Evolutionary conservation across 352 stramenopile genomes (phyloP).

Genomic region (Peronospora farinosa): DNA sequence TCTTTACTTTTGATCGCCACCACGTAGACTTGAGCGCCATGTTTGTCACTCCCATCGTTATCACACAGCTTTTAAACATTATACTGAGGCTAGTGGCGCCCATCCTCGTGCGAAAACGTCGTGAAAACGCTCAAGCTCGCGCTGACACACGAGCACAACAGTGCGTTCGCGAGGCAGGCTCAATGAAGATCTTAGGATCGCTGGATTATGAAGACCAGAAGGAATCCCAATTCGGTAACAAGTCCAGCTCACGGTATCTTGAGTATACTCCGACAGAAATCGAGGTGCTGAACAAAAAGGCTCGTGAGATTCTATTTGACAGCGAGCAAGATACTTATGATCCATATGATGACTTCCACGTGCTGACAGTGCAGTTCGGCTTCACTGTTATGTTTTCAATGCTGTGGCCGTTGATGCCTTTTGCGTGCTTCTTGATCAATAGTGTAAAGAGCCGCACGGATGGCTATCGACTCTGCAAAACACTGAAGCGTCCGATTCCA

Average conservation of each 20-base stretch:
- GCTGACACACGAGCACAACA: conserved; percentile 64
- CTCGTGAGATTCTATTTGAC: conserved; percentile 64
- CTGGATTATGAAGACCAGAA: conserved; percentile 74
- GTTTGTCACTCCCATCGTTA: conserved; percentile 83
- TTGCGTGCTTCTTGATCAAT: conserved; percentile 70
- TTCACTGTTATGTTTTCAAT: conserved; percentile 83
- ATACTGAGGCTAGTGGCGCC: conserved; percentile 56
- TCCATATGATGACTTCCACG: conserved; percentile 73
- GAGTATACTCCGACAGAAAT: conserved; percentile 57
- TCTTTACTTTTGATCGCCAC: conserved; percentile 77
- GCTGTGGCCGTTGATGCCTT: conserved; percentile 68
- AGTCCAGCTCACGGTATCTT: conserved; percentile 56
- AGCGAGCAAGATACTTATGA: conserved; percentile 69
- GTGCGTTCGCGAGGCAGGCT: conserved; percentile 56
- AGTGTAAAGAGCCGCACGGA: conserved; percentile 60
- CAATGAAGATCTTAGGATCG: conserved; percentile 77
- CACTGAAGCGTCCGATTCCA: conserved; percentile 64
- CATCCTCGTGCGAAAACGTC: conserved; percentile 59
- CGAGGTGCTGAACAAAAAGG: conserved; percentile 60
- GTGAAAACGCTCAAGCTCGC: conserved; percentile 47
- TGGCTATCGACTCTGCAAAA: conserved; percentile 61
- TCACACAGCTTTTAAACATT: conserved; percentile 81
- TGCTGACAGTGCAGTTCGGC: conserved; percentile 59
- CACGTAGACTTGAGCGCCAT: conserved; percentile 82
- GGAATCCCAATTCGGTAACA: conserved; percentile 66